Percentiles rank a stretch among this genome's conserved stretches.
Conservation (phyloP, 306 rosid species). For the Fragaria vesca region DNA sequence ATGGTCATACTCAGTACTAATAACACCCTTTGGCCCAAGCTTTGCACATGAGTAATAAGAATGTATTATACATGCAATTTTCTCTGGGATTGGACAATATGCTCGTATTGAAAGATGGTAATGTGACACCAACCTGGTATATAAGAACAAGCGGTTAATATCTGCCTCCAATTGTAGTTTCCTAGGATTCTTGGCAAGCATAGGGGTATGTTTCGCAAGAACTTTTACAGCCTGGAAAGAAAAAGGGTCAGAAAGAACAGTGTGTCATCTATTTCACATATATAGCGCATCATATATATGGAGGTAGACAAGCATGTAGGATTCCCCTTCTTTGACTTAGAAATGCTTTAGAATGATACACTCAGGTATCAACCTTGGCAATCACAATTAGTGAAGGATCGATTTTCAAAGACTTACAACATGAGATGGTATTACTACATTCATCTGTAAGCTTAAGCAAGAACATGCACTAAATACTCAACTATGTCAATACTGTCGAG, state of each 20-base stretch:
- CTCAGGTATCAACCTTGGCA: not conserved
- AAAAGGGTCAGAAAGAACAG: constrained; percentile 9
- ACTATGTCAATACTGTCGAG: not conserved
- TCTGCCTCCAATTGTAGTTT: constrained; percentile 76
- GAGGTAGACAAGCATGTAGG: not conserved
- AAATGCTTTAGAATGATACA: not conserved
- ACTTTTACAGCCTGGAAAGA: constrained; percentile 54
- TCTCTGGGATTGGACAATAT: not conserved
- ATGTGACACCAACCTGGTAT: constrained; percentile 52
- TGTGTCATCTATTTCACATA: not conserved
- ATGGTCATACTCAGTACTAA: not conserved
- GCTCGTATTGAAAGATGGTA: not conserved
- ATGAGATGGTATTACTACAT: not conserved
- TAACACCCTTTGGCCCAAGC: not conserved
- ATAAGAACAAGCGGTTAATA: constrained; percentile 80
- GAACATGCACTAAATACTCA: not conserved
- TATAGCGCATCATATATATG: not conserved
- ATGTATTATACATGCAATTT: not conserved
- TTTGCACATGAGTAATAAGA: not conserved
- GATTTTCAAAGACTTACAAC: not conserved
- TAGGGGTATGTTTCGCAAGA: constrained; percentile 56
- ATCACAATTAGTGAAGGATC: not conserved
- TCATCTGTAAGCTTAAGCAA: not conserved
- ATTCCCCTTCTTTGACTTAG: not conserved
- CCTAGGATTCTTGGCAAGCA: constrained; percentile 66